Evolutionary conservation across 2,329 filamentous ascomycete genomes (phyloP).

Genomic region (Fusarium burgessii): DNA sequence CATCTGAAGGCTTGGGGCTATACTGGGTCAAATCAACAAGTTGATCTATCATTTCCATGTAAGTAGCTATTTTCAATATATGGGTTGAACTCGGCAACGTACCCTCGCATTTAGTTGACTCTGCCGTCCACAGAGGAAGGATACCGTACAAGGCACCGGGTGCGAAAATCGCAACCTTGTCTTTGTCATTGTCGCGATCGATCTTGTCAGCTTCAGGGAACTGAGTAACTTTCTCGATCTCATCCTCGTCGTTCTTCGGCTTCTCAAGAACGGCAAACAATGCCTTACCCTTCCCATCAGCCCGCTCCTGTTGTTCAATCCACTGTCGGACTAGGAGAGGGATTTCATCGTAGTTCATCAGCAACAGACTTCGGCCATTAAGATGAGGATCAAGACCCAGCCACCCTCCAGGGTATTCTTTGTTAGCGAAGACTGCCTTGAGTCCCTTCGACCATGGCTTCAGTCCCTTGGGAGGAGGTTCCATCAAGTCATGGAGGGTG

Average conservation of each 20-base stretch:
- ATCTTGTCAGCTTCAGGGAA: constrained; percentile 45
- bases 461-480: constrained; percentile 54
- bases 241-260: constrained; percentile 53
- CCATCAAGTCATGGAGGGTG: constrained; percentile 58
- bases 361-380: constrained; percentile 60
- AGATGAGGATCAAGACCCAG: constrained; percentile 64
- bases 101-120: constrained; percentile 58
- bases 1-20: constrained; percentile 41
- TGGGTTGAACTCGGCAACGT: constrained; percentile 26
- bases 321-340: constrained; percentile 60
- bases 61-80: constrained; percentile 1
- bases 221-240: constrained; percentile 54
- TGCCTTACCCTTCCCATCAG: constrained; percentile 51
- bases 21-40: constrained; percentile 49
- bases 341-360: constrained; percentile 60
- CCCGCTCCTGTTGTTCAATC: constrained; percentile 59
- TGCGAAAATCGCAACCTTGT: constrained; percentile 62
- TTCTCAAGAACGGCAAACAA: constrained; percentile 58
- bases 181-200: constrained; percentile 48
- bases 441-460: constrained; percentile 55
- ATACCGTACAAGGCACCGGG: constrained; percentile 64
- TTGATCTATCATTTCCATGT: constrained; percentile 34
- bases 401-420: constrained; percentile 65
- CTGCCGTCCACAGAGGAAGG: constrained; percentile 63
- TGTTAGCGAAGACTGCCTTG: constrained; percentile 54